These are phyloP conservation scores for Diaporthe sp. DNA, from an alignment of 2,329 filamentous ascomycete species.

Conservation along the genomic window DNA sequence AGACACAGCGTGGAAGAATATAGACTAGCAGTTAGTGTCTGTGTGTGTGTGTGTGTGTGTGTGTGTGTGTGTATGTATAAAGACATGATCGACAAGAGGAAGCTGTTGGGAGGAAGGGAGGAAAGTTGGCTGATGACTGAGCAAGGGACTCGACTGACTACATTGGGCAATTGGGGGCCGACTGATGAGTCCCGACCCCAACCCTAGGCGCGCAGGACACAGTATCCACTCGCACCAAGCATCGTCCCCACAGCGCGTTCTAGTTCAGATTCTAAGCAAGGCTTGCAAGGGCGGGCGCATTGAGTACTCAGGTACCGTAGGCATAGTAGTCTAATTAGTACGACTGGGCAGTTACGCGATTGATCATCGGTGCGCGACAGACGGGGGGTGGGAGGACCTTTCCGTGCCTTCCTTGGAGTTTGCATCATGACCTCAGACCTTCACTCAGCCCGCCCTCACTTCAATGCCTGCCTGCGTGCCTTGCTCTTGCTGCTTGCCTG, in stretches of 20 bases:
- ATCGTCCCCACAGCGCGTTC: constrained; percentile 2
- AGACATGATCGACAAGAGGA: constrained; percentile 8
- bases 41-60: not conserved
- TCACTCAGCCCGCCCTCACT: constrained; percentile 20
- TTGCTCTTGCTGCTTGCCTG: constrained; percentile 18
- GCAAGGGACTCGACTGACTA: not conserved
- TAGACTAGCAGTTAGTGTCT: not conserved
- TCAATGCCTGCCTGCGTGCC: not conserved
- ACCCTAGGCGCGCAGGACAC: not conserved
- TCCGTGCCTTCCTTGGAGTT: constrained; percentile 18
- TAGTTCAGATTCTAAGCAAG: constrained; percentile 17
- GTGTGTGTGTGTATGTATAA: no score
- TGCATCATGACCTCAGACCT: constrained; percentile 26
- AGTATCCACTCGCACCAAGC: not conserved
- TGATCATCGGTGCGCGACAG: constrained; percentile 10
- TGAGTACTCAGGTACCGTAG: not conserved
- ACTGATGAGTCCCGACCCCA: not conserved
- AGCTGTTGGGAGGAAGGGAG: constrained; percentile 12
- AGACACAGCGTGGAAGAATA: not conserved
- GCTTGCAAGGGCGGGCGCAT: constrained; percentile 2
- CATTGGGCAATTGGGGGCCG: no score
- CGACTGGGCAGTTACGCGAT: not conserved
- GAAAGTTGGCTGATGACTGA: not conserved
- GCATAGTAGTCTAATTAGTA: not conserved
- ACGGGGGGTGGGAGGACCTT: not conserved